phyloP scores from a whole-genome alignment of 2,329 filamentous ascomycete species.

The Fusarium burgessii region DNA sequence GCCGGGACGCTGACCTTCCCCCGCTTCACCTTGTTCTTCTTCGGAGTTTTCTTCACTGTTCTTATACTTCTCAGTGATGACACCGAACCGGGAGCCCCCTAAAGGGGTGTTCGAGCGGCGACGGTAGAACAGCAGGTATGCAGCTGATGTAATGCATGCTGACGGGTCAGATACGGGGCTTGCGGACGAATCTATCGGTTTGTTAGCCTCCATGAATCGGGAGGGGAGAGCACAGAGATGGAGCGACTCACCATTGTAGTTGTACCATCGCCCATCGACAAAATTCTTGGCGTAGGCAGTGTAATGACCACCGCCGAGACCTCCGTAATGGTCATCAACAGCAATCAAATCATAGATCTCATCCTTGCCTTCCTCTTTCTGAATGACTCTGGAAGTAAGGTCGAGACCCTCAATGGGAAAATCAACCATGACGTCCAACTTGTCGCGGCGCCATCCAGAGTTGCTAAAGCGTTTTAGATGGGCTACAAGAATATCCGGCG shows the following conservation, averaged over 20 bases:
- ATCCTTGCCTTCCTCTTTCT: constrained; percentile 83
- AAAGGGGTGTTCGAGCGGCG: constrained; percentile 82
- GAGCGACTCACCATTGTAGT: constrained; percentile 84
- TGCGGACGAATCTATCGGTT: constrained; percentile 76
- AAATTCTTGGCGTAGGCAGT: constrained; percentile 96
- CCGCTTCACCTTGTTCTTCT: constrained; percentile 65
- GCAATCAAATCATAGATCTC: constrained; percentile 93
- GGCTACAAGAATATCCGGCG: constrained; percentile 92
- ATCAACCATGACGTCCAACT: constrained; percentile 90
- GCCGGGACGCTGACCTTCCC: constrained; percentile 90
- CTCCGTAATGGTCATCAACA: constrained; percentile 95
- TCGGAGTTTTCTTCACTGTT: constrained; percentile 60
- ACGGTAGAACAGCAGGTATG: constrained; percentile 96
- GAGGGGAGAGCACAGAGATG: background rate
- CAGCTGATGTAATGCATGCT: constrained; percentile 77
- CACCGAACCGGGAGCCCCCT: constrained; percentile 80
- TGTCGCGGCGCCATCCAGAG: constrained; percentile 83
- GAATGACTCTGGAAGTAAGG: constrained; percentile 80
- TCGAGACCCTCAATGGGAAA: constrained; percentile 92
- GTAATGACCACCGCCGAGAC: constrained; percentile 94
- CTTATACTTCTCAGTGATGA: constrained; percentile 74
- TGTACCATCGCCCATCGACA: constrained; percentile 89
- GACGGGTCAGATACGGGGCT: constrained; percentile 69
- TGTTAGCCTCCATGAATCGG: constrained; percentile 55
- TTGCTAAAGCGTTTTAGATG: constrained; percentile 97